Evolutionary conservation across 441 rosid genomes (phyloP), one percentile per base, ranked within the genome.

Genomic region (Geranium incanum): DNA sequence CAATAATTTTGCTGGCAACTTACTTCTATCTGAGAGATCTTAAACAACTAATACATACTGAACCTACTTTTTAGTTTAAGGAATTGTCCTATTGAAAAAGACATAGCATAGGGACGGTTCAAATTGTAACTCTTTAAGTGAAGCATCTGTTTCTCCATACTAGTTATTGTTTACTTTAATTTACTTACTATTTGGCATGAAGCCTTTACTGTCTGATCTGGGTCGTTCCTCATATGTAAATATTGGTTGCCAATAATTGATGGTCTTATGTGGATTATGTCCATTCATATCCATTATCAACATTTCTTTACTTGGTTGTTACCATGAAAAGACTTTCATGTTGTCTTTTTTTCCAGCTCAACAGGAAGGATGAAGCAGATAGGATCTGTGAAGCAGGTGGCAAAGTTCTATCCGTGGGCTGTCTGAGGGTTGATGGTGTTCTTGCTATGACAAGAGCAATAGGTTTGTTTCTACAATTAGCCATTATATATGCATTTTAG

Each of bases 381-480:
- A 65, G 79, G 67, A 76, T 72, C 21, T 52, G 70, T n/a, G 19
- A 62, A 28, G 73, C 70, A 4, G 79, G 79, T 45, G 79, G 79
- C 69, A 76, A 72, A 52, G 76, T 76, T 48, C 67, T 76, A 38
- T 52, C 65, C 19, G 65, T 72, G 70, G 71, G 66, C 6, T 71
- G 79, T 13, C 60, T 71, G 50, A 71, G 79, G 38, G 79, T 72
- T n/a, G 36, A 65, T 21, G 79, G 79, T 1, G 67, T 76, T 76
- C 79, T 76, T 55, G 68, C 79, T 36, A 72, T 76, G 79, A 62
- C 79, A 18, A 72, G 79, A 66, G 66, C 79, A 36, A 72, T 76
- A 5, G 76, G 79, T 72, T 64, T 38, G 70, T 23, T 66, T 9
- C 67, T 23, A 16, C 21, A 55, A 18, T 6, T 16, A 59, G 0